Conservation (phyloP, 495 filamentous ascomycete species). For the Bathelium albidoporum region DNA sequence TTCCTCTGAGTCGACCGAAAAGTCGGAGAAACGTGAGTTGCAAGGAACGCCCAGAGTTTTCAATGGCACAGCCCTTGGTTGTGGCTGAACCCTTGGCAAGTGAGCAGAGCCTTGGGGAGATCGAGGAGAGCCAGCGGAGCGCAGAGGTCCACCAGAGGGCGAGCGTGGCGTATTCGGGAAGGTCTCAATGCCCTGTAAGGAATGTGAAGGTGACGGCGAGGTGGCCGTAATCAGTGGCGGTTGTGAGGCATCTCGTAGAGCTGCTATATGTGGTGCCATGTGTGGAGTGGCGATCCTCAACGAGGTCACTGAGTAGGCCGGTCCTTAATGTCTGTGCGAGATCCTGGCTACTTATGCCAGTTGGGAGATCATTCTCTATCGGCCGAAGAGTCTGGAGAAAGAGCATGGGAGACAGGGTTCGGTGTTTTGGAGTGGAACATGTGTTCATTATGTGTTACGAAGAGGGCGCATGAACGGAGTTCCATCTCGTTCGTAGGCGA, state of each 20-base stretch:
- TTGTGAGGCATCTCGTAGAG: neutral
- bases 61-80: neutral
- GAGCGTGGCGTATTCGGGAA: neutral
- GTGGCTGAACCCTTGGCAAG: neutral
- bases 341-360: neutral
- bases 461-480: neutral
- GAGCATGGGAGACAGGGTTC: neutral
- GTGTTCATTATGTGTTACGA: neutral
- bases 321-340: constrained; percentile 1
- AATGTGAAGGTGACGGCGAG: neutral
- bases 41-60: neutral
- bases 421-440: neutral
- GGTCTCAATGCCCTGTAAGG: neutral
- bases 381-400: neutral
- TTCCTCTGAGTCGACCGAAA: neutral
- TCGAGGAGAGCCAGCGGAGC: neutral
- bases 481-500: neutral
- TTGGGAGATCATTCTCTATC: neutral
- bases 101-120: neutral
- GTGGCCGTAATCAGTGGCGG: neutral
- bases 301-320: neutral
- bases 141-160: neutral
- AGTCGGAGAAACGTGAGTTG: neutral
- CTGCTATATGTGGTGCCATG: neutral
- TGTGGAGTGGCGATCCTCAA: neutral